These are phyloP conservation scores for Jaminaea rosea DNA, from an alignment of 1,284 basidiomycete species.

Conservation along the genomic window DNA sequence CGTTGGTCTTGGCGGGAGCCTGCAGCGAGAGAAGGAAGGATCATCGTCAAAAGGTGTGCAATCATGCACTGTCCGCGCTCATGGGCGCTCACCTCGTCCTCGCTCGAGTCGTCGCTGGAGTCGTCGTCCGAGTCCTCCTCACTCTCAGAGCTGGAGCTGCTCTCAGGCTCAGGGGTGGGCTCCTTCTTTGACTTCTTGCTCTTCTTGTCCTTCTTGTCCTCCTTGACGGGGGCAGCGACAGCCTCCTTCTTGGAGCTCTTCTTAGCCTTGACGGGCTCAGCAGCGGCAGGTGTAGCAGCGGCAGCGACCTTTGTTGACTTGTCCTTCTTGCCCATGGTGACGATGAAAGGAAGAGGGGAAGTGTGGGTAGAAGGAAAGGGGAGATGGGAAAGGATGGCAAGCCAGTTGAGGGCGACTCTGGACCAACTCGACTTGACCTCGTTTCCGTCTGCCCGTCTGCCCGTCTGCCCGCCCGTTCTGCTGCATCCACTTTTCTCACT, in stretches of 20 bases:
- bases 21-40: too few relatives aligned
- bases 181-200: slow-evolving; percentile 27
- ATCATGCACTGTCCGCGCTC: background rate
- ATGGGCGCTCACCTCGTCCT: background rate
- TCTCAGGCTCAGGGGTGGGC: slow-evolving; percentile 18
- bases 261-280: slow-evolving; percentile 8
- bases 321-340: slow-evolving; percentile 6
- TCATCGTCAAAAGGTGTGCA: background rate
- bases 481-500: too few relatives aligned
- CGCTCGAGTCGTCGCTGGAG: slow-evolving; percentile 5
- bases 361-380: background rate
- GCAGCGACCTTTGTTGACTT: background rate
- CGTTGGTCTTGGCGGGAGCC: slow-evolving; percentile 2
- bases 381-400: background rate
- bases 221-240: slow-evolving; percentile 15
- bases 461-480: too few relatives aligned
- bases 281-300: slow-evolving; percentile 1
- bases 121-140: slow-evolving; percentile 11
- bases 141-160: background rate
- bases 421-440: too few relatives aligned
- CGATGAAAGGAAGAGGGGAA: background rate
- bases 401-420: too few relatives aligned
- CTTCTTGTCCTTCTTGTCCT: slow-evolving; percentile 20
- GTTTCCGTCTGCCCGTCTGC: too few relatives aligned
- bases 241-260: slow-evolving; percentile 18